These are phyloP conservation scores for Penicillium subrubescens DNA, from an alignment of 495 filamentous ascomycete genomes.

Conservation along the genomic window DNA sequence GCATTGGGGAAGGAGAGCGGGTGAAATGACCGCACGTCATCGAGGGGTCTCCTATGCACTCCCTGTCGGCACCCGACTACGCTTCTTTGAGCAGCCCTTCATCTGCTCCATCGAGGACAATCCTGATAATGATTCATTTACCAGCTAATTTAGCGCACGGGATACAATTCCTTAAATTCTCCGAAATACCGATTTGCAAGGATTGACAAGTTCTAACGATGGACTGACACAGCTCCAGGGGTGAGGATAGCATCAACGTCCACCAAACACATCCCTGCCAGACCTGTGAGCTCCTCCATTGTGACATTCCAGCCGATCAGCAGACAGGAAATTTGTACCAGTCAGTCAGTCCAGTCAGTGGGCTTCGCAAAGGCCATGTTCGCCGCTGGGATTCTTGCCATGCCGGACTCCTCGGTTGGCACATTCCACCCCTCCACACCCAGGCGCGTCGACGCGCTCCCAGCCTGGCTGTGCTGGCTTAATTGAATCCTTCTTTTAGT, in stretches of 20 bases:
- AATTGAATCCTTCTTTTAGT: conserved; percentile 29
- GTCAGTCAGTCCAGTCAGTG: not conserved
- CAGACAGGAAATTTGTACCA: not conserved
- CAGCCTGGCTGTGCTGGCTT: conserved; percentile 4
- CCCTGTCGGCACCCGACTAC: conserved; percentile 4
- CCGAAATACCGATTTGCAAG: conserved; percentile 1
- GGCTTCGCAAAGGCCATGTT: conserved; percentile 6
- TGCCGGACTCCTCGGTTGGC: conserved; percentile 27
- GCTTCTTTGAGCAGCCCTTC: not conserved
- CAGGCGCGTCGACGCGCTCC: conserved; percentile 36
- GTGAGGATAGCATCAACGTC: not conserved
- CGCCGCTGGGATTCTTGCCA: conserved; percentile 32
- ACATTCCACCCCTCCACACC: conserved; percentile 39
- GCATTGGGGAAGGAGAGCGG: not conserved
- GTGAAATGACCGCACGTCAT: conserved; percentile 20
- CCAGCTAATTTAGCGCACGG: not conserved
- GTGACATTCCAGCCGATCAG: conserved; percentile 25
- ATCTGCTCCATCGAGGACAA: not conserved
- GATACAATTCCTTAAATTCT: not conserved
- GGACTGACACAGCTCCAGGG: not conserved
- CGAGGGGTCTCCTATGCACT: conserved; percentile 20
- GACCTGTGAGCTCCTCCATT: not conserved
- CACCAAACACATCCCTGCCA: conserved; percentile 12
- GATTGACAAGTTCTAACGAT: not conserved
- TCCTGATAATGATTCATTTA: conserved; percentile 1